Base-by-base conservation (phyloP, 495 filamentous ascomycete genomes). In the Entonaema liquescens region DNA sequence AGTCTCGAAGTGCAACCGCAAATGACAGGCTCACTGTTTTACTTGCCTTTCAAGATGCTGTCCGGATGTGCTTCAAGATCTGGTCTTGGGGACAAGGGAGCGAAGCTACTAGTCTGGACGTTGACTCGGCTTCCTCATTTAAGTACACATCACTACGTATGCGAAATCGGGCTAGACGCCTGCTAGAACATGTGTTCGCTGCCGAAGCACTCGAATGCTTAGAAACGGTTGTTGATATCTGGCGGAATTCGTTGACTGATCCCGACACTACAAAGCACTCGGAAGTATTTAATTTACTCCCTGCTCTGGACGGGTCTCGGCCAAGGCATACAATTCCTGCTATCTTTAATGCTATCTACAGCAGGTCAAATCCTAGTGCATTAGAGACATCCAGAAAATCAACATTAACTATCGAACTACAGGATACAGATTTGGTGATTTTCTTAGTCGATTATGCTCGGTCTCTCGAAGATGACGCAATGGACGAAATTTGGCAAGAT, bases 401-500 rank as follows among this genome's bases (percentile, higher is more conserved):
- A 17, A 93, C 92, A 0, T 79, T 98, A 70, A 96, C 95, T 0
- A 92, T 93, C 8, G 90, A 89, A 64, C 79, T 98, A 5, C 87
- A 89, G 25, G 95, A 97, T 65, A 85, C 87, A 2, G 93, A 97
- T 71, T 81, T 98, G 15, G 92, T 94, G 8, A 87, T 89, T 19
- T 99, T 98, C 76, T 79, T 98, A 60, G 90, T 95, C 5, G 91
- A 93, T 53, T 99, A 98, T 76, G 90, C 93, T 1, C 86, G 88
- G 23, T 95, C 93, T 3, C 82, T 97, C 13, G 95, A 99, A 73
- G 95, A 99, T 71, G 95, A 99, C 83, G 91, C 95, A n/a, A 95
- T 98, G 84, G 96, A 99, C 74, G 95, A 99, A 79, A 97, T 99
- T 31, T 99, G 95, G 95, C 83, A 87, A 38, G 96, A 99, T 74